Base-by-base conservation (phyloP, 305 asterid species). In the Fraxinus nigra region DNA sequence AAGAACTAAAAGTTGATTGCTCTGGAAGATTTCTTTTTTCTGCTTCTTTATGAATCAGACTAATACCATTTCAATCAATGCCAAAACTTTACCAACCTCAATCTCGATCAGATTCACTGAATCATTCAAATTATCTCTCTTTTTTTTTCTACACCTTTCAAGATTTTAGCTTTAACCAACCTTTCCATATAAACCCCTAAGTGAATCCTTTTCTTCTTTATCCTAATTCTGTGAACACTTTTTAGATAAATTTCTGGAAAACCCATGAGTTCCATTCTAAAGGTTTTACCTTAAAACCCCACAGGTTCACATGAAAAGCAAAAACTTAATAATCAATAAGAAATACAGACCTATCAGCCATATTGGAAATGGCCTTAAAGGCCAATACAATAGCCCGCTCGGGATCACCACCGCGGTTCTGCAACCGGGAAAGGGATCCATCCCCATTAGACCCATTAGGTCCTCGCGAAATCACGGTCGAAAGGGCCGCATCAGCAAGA, bases 401-500 rank as follows among this genome's bases (percentile, higher is more conserved):
- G 72, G 89, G 89, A 72, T 88, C 90, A 51, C 90, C 89, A 18
- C 89, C 85, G 30, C 90, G 87, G 73, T 86, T 88, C 86, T 88
- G 90, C 85, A 88, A 80, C 5, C 90, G 82, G 54, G 89, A 85
- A 26, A 84, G 82, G 69, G 89, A 82, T 0, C 77, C 78, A 70
- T 85, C 90, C n/a, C 85, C 90, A 32, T 84, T 86, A 59, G 81
- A 79, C 32, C 85, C 86, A 38, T 80, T 78, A 5, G 88, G 87
- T 2, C 87, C 89, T 30, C 84, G 84, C 6, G 89, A 88, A 78
- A 88, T 88, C 22, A 86, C 87, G 5, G 89, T 88, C 26, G 87
- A 77, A 1, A 88, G 84, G 33, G 84, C 84, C 0, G 84, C 84
- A 59, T 86, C 89, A 11, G 83, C 87, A 0, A 89, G 83, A 8